phyloP scores from a whole-genome alignment of 257 asterid genomes.

The Ballota nigra region DNA sequence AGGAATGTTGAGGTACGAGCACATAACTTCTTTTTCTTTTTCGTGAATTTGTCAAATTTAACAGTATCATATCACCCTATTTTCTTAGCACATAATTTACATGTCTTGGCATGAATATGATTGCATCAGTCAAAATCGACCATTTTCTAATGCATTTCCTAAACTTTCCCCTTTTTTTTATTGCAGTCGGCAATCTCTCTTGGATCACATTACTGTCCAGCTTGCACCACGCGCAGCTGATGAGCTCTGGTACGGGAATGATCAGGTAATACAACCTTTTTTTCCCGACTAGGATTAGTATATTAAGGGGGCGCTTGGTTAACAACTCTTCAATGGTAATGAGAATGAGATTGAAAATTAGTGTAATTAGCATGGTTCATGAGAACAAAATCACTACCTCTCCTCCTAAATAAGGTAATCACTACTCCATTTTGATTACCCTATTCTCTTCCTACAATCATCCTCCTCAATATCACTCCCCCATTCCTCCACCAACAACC shows the following conservation, averaged over 20 bases:
- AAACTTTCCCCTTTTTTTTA: not conserved
- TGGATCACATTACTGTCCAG: conserved; percentile 92
- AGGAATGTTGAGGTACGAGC: conserved; percentile 77
- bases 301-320: too few relatives aligned
- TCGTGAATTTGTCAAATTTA: not conserved
- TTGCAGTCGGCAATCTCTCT: conserved; percentile 86
- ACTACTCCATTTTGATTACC: too few relatives aligned
- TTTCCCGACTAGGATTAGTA: not conserved
- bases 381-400: too few relatives aligned
- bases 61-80: not conserved
- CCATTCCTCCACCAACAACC: too few relatives aligned
- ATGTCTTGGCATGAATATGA: not conserved
- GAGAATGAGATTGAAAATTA: too few relatives aligned
- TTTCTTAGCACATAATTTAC: not conserved
- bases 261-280: conserved; percentile 52
- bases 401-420: too few relatives aligned
- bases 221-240: conserved; percentile 99
- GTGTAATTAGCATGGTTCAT: too few relatives aligned
- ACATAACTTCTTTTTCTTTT: not conserved
- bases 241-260: conserved; percentile 82
- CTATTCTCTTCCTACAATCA: too few relatives aligned
- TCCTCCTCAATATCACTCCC: too few relatives aligned
- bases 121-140: not conserved
- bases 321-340: too few relatives aligned
- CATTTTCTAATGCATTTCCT: not conserved